Percentiles rank a stretch among this genome's conserved stretches.
phyloP scores from a whole-genome alignment of 2,329 filamentous ascomycete genomes.

The Pseudogymnoascus sp. region DNA sequence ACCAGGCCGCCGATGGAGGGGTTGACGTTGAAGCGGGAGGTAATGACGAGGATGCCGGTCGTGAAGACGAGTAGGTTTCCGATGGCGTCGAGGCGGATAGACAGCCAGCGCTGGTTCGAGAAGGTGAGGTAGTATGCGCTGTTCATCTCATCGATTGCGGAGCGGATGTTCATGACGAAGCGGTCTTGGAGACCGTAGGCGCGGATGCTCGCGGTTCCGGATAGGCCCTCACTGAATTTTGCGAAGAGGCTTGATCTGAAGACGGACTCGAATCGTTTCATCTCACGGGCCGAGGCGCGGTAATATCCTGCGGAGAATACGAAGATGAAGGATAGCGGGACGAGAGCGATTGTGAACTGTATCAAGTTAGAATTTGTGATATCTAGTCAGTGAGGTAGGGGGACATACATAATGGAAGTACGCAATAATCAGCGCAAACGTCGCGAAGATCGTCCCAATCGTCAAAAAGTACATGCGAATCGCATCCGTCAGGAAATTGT shows the following conservation, averaged over 20 bases:
- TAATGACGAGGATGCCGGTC: constrained; percentile 83
- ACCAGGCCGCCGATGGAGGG: constrained; percentile 83
- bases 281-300: constrained; percentile 79
- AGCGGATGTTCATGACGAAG: constrained; percentile 62
- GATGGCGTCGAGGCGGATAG: constrained; percentile 73
- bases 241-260: constrained; percentile 83
- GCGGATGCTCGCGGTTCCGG: constrained; percentile 73
- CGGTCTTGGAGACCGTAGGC: constrained; percentile 76
- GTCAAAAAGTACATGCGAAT: constrained; percentile 91
- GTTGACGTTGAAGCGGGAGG: constrained; percentile 74
- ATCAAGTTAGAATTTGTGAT: background rate
- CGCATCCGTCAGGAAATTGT: constrained; percentile 80
- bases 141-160: constrained; percentile 83
- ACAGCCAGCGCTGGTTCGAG: constrained; percentile 90
- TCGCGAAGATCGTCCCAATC: constrained; percentile 68
- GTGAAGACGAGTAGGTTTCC: constrained; percentile 80
- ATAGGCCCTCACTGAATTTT: constrained; percentile 82
- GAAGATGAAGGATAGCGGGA: constrained; percentile 66
- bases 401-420: constrained; percentile 65
- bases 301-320: constrained; percentile 80
- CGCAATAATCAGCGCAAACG: constrained; percentile 87
- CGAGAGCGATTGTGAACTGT: constrained; percentile 51
- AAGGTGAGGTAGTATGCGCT: constrained; percentile 92
- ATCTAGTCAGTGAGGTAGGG: background rate
- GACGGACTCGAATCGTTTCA: constrained; percentile 89